phyloP scores from a whole-genome alignment of 2,329 filamentous ascomycete genomes.

The Fusarium sp. region DNA sequence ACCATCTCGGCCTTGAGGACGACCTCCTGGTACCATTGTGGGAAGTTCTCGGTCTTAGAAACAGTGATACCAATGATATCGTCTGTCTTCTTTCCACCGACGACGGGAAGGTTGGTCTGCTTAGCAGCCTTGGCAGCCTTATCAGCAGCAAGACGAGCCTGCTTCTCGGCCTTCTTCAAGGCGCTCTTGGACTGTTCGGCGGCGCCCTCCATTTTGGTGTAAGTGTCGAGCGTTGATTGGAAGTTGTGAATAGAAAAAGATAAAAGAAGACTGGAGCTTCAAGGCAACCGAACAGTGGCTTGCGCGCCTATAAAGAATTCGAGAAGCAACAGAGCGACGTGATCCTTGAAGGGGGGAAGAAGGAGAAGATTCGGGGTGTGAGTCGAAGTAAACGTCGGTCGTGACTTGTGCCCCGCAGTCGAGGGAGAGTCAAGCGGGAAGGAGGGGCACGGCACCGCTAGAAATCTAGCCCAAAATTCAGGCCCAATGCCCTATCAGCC shows the following conservation, averaged over 20 bases:
- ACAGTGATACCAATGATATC: conserved; percentile 89
- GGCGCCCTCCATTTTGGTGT: conserved; percentile 49
- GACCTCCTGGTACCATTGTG: conserved; percentile 97
- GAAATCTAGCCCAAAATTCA: conserved; percentile 42
- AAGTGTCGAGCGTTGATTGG: conserved; percentile 18
- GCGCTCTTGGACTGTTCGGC: conserved; percentile 67
- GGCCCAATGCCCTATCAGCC: conserved; percentile 41
- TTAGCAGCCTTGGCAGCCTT: conserved; percentile 72
- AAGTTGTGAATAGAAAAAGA: conserved; percentile 7
- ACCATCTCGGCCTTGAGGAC: conserved; percentile 97
- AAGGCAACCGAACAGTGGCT: conserved; percentile 25
- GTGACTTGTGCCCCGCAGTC: conserved; percentile 47
- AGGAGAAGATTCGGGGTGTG: conserved; percentile 38
- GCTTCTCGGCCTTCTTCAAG: conserved; percentile 74
- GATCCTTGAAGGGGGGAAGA: conserved; percentile 29
- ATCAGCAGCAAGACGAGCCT: conserved; percentile 68
- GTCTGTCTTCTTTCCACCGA: conserved; percentile 69
- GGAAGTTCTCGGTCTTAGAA: conserved; percentile 86
- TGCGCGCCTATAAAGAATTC: conserved; percentile 29
- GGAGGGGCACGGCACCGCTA: conserved; percentile 43
- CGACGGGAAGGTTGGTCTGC: conserved; percentile 61
- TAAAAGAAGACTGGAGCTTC: conserved; percentile 3
- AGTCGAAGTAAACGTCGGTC: conserved; percentile 44
- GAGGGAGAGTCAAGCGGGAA: conserved; percentile 36
- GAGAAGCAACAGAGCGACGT: conserved; percentile 27